phyloP scores from a whole-genome alignment of 164 flowering plant genomes.

The Chimonanthus praecox region DNA sequence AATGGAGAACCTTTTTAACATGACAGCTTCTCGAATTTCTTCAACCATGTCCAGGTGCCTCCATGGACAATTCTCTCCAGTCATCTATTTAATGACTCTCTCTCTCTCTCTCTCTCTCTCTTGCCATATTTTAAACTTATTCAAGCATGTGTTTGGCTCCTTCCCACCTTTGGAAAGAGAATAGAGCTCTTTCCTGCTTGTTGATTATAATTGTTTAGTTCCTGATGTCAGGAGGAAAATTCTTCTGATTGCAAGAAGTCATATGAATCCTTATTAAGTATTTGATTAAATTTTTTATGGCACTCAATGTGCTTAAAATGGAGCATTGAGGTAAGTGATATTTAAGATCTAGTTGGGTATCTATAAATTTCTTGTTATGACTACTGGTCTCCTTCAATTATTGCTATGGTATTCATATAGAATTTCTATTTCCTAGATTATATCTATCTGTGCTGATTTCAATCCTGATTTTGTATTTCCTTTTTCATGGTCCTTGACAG shows the following conservation, averaged over 20 bases:
- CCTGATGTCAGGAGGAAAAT: background rate
- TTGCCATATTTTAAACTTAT: background rate
- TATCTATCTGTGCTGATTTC: background rate
- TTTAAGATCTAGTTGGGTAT: background rate
- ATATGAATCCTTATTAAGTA: background rate
- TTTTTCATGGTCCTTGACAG: slow-evolving; percentile 35
- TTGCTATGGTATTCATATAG: slow-evolving; percentile 1
- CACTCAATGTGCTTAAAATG: background rate
- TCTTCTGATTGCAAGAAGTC: background rate
- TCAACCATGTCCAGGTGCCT: too few relatives aligned
- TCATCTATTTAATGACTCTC: too few relatives aligned
- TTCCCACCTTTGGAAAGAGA: background rate
- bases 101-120: too few relatives aligned
- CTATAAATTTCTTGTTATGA: background rate
- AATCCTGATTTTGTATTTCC: background rate
- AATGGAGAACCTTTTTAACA: too few relatives aligned
- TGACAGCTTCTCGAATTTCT: too few relatives aligned
- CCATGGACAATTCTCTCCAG: too few relatives aligned
- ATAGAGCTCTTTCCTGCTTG: background rate
- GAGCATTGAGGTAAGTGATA: background rate
- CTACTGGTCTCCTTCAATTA: background rate
- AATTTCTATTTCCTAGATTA: background rate
- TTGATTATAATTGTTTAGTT: background rate
- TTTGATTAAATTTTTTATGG: background rate
- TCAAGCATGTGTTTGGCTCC: background rate